Base-by-base conservation (phyloP, 2,329 filamentous ascomycete genomes). In the Emergomyces pasteurianus region DNA sequence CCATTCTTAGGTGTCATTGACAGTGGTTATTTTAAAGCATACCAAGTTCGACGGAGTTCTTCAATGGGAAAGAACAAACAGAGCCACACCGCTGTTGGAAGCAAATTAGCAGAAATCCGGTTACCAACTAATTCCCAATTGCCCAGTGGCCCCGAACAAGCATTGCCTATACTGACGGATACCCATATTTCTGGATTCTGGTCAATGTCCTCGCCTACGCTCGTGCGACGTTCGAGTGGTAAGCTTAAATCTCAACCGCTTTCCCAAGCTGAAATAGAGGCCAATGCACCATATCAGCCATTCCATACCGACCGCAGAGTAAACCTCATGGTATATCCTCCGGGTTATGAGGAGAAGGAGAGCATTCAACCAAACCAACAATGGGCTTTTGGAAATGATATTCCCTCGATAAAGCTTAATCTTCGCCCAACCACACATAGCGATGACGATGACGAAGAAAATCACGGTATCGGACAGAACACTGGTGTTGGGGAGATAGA, bases 281-380 rank as follows among this genome's bases (percentile, higher is more conserved):
- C 92, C 1, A 96, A 92, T 69, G 89, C 92, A 4, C 90, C 92
- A 1, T 97, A 96, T 68, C 92, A 96, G 69, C 92, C 94, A 0
- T 96, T 97, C 77, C 92, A 97, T 72, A 94, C 92, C 0, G 92
- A 97, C 69, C 83, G 85, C 60, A 85, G 92, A 2, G 89, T 97
- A 52, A 84, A 81, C n/a, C 79, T 96, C 34, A 88, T 86, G 66
- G 82, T 90, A 49, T 89, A 87, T 69, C 74, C 70, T 67, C 58
- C 67, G 8, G 63, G 62, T 38, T 72, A 67, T 2, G 74, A 78
- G 23, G 69, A 74, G 28, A 68, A 80, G 28, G 75, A 80, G 56
- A 75, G 78, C 46, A 69, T 70, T 63, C 69, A 40, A 63, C 67
- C 47, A 63, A 64, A 31, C 71, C 69, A 72, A 18, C 50, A 34